Conservation (phyloP, 2,329 filamentous ascomycete genomes). For the Cercospora canescens region DNA sequence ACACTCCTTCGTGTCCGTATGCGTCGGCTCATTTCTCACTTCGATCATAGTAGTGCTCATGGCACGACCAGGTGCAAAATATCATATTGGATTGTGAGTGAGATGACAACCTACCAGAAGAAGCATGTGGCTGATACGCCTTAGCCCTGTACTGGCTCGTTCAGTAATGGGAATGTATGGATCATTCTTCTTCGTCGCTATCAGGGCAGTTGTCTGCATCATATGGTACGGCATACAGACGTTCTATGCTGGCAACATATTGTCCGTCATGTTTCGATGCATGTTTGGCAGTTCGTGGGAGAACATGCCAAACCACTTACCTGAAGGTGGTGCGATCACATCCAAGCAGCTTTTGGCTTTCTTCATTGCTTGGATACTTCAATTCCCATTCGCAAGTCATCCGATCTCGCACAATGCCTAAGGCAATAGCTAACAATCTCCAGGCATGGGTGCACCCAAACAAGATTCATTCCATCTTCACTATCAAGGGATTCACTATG, state of each 20-base stretch:
- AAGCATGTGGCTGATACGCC: background rate
- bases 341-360: conserved; percentile 37
- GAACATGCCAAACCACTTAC: conserved; percentile 33
- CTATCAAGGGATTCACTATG: conserved; percentile 19
- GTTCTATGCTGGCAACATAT: conserved; percentile 37
- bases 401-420: too few species aligned
- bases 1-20: conserved; percentile 42
- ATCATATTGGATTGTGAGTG: conserved; percentile 28
- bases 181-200: conserved; percentile 45
- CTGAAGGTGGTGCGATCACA: conserved; percentile 34
- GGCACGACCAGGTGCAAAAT: conserved; percentile 41
- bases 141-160: conserved; percentile 38
- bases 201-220: conserved; percentile 43
- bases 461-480: conserved; percentile 28
- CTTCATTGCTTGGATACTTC: conserved; percentile 30
- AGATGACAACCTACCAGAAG: background rate
- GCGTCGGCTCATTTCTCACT: conserved; percentile 42
- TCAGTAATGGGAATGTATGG: conserved; percentile 46
- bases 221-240: conserved; percentile 42
- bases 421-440: conserved; percentile 39
- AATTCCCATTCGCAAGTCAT: conserved; percentile 31
- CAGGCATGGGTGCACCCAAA: conserved; percentile 39
- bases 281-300: conserved; percentile 43
- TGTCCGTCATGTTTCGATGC: conserved; percentile 40
- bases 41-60: conserved; percentile 48